These are phyloP conservation scores for Trametes punicea DNA, from an alignment of 768 basidiomycete genomes.

Conservation along the genomic window DNA sequence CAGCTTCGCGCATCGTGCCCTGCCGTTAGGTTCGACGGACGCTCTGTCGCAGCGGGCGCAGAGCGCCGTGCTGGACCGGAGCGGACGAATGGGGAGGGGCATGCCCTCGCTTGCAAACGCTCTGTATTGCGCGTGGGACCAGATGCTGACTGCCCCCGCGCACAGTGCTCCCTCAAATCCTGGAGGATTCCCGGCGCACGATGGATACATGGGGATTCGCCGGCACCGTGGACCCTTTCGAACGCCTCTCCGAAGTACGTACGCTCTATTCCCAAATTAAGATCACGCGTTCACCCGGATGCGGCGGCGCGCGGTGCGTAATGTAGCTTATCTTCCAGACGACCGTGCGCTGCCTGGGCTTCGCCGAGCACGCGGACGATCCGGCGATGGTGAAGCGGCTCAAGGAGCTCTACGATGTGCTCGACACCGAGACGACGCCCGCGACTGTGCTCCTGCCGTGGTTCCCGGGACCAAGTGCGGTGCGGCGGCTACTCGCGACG, in stretches of 20 bases:
- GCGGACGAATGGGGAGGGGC: background rate
- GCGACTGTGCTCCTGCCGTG: constrained; percentile 72
- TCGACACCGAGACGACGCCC: constrained; percentile 71
- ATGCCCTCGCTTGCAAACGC: background rate
- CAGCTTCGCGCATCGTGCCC: background rate
- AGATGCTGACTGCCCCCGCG: background rate
- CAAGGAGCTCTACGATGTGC: constrained; percentile 59
- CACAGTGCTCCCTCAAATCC: constrained; percentile 61
- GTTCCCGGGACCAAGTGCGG: constrained; percentile 71
- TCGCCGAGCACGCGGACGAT: constrained; percentile 68
- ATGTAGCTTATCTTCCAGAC: constrained; percentile 62
- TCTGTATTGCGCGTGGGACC: background rate
- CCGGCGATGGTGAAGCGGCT: constrained; percentile 57
- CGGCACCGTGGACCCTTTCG: constrained; percentile 71
- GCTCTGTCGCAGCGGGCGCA: background rate
- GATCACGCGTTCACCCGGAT: constrained; percentile 5
- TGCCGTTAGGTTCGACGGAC: background rate
- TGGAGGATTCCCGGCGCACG: constrained; percentile 58
- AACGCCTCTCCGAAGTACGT: constrained; percentile 48
- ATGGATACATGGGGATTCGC: constrained; percentile 65
- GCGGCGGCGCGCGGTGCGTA: background rate
- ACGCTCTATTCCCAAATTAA: background rate
- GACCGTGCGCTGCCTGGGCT: constrained; percentile 64
- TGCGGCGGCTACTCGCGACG: constrained; percentile 67
- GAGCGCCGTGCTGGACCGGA: background rate